Evolutionary conservation across 2,329 filamentous ascomycete genomes (phyloP), one percentile per base, ranked within the genome.

Genomic region (Aspergillus tanneri): DNA sequence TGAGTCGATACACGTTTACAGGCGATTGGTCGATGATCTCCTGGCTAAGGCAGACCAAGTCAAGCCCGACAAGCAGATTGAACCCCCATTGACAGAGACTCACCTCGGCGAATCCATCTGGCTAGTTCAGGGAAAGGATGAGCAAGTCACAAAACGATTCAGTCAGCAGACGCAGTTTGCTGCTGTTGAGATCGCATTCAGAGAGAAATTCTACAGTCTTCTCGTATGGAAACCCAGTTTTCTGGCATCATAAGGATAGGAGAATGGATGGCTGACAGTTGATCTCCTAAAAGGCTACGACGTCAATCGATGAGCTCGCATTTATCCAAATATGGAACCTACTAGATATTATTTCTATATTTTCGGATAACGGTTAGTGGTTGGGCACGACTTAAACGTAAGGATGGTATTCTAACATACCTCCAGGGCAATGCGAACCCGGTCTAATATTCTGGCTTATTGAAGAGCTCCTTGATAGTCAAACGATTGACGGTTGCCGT

Each of bases 401-500:
- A 40, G 34, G 19, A 42, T 44, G 19, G 34, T 36, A 12, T 11
- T 35, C 61, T 66, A 50, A 71, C 53, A 50, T 38, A 34, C 46
- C 27, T 51, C 5, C 43, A 75, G 74, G 76, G 61, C 69, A 81
- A 59, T 85, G 82, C 58, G 90, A 96, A 55, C 83, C 89, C 0
- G 87, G 87, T 14, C 77, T 99, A 7, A 79, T 93, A 6, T 90
- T 96, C 62, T 91, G 88, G 81, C 82, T 99, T 12, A 84, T 96
- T 16, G 93, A 99, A 67, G 93, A 97, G 70, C 81, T 99, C 1
- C 79, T 99, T 21, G 95, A 99, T 68, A 96, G 90, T 63, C 92
- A 99, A 68, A 96, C 91, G 0, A 95, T 96, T 34, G 82, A 90
- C 19, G 91, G 89, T 24, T 99, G 93, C 66, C 85, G 90, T 51